A percentile compares a stretch with the other conserved stretches of the same genome.
phyloP scores from a whole-genome alignment of 441 rosid genomes.

The Gossypium gossypioides region DNA sequence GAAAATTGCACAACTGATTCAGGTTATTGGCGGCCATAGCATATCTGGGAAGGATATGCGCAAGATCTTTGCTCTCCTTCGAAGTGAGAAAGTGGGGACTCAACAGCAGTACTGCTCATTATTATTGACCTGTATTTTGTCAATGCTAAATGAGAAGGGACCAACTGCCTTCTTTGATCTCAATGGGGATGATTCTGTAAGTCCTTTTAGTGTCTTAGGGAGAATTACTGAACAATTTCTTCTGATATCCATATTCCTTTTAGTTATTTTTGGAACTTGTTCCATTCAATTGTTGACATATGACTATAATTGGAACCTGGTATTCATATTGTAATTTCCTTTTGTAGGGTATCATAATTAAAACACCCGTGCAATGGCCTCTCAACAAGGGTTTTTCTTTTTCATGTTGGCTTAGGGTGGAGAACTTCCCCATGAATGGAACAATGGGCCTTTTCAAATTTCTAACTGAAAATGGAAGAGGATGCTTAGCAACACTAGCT shows the following conservation, averaged over 20 bases:
- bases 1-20: conserved; percentile 83
- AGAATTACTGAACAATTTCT: conserved; percentile 3
- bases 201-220: conserved; percentile 23
- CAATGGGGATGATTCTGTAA: conserved; percentile 86
- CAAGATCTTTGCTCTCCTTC: conserved; percentile 90
- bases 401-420: conserved; percentile 98
- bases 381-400: conserved; percentile 88
- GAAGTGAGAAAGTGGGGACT: conserved; percentile 87
- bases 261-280: not conserved
- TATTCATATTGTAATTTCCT: conserved; percentile 3
- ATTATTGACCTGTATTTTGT: conserved; percentile 64
- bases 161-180: conserved; percentile 96
- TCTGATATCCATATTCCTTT: not conserved
- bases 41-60: conserved; percentile 99
- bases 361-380: conserved; percentile 93
- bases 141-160: conserved; percentile 98
- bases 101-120: conserved; percentile 79
- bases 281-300: conserved; percentile 1
- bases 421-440: conserved; percentile 68
- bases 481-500: conserved; percentile 74
- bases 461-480: conserved; percentile 84
- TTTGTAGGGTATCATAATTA: conserved; percentile 72
- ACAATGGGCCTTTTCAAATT: conserved; percentile 90
- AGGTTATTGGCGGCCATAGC: conserved; percentile 97
- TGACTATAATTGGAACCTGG: not conserved